Evolutionary conservation across 1,284 basidiomycete species (phyloP), one percentile per base, ranked within the genome.

Genomic region (Moesziomyces sp.): DNA sequence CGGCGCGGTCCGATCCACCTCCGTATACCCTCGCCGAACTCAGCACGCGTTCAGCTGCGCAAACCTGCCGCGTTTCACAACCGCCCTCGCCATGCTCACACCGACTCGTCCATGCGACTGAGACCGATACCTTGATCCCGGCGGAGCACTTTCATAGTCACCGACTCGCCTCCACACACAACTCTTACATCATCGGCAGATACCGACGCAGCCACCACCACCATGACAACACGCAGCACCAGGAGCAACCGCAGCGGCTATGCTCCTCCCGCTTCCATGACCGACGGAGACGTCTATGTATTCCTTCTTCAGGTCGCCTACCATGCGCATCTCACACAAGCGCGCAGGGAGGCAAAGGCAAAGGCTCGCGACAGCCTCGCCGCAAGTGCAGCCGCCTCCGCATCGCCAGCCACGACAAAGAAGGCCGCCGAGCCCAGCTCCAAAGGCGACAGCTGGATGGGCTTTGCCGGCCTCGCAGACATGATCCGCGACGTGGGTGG

Each of bases 231-330:
- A 1, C 62, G 75, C 47, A 79, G 77, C 55, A 76, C 73, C 8
- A 62, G 50, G 19, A 79, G 77, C 72, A 66, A 48, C 13, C 54
- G 56, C 19, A 70, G 68, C 56, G 62, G 51, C 28, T 59, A 63
- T 24, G 68, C 50, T 14, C 52, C 50, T 18, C 55, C 53, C 56
- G 59, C 68, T 16, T 53, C 53, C 45, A 75, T 83, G 61, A 78
- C 80, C 8, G 81, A 83, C 44, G 80, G 80, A 45, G 81, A 83
- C 23, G 79, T 82, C 48, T 83, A 83, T 47, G 79, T 81, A 38
- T 83, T 76, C 43, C 64, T 82, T 14, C 73, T 83, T 11, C 81
- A 83, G 56, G 73, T 76, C 4, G 78, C 80, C 30, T 79, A 76
- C 40, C 69, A 78, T 52, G 67, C 62, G 6, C 59, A 78, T 30